Evolutionary conservation across 805 yeast species (phyloP).

Genomic region (Yarrowia yakushimensis): DNA sequence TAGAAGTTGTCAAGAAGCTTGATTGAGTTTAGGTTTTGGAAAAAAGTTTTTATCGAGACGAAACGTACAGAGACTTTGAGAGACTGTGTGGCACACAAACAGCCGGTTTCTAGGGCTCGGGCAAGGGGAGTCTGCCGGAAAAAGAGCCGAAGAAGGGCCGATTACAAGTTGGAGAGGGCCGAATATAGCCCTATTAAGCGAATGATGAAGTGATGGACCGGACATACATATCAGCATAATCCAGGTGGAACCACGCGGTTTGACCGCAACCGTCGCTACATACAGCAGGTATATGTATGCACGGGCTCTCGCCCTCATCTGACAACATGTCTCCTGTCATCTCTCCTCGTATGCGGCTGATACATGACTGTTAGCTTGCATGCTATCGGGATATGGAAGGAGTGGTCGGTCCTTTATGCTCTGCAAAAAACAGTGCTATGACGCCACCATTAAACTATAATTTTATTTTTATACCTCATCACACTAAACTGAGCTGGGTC

Average conservation of each 20-base stretch:
- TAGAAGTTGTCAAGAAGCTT: background rate
- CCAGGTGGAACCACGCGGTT: background rate
- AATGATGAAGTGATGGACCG: too few species aligned
- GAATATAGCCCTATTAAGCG: too few species aligned
- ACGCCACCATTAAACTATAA: conserved; percentile 1
- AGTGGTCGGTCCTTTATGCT: background rate
- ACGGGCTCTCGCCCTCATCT: background rate
- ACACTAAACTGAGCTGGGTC: background rate
- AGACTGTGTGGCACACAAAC: too few species aligned
- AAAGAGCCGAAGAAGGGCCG: background rate
- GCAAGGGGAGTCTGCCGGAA: background rate
- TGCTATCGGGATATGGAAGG: background rate
- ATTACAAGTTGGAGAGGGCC: background rate
- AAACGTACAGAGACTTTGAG: background rate
- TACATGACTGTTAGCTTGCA: background rate
- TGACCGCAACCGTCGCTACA: background rate
- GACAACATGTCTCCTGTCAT: background rate
- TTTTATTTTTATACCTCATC: background rate
- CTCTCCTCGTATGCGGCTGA: conserved; percentile 1
- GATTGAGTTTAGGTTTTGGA: background rate
- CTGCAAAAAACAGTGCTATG: background rate
- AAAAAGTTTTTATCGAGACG: too few species aligned
- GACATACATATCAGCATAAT: background rate
- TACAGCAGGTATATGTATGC: background rate
- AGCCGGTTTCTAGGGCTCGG: too few species aligned